phyloP scores from a whole-genome alignment of 495 filamentous ascomycete species.

The Articulospora tetracladia region DNA sequence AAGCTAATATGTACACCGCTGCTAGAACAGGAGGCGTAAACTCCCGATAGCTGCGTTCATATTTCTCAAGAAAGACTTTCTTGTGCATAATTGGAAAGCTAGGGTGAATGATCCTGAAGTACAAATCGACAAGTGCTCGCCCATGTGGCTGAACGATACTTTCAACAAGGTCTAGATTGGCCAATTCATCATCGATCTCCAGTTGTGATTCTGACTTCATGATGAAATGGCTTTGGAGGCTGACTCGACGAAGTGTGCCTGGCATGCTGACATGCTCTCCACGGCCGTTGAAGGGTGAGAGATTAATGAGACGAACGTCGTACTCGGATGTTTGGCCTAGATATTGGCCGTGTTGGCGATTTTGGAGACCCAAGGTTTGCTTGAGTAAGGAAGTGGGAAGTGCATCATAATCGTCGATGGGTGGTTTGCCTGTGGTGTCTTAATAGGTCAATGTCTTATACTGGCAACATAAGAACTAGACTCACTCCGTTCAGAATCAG shows the following conservation, averaged over 20 bases:
- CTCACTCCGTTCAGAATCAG: slow-evolving; percentile 10
- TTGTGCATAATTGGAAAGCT: slow-evolving; percentile 89
- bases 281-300: slow-evolving; percentile 64
- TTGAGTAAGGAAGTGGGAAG: slow-evolving; percentile 54
- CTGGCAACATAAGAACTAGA: background rate
- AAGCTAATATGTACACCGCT: slow-evolving; percentile 82
- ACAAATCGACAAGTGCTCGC: slow-evolving; percentile 74
- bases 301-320: slow-evolving; percentile 66
- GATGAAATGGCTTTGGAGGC: slow-evolving; percentile 77
- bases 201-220: slow-evolving; percentile 64
- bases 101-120: slow-evolving; percentile 84
- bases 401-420: slow-evolving; percentile 17
- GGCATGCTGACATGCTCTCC: slow-evolving; percentile 64
- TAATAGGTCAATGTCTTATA: background rate
- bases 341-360: slow-evolving; percentile 56
- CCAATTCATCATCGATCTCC: slow-evolving; percentile 52
- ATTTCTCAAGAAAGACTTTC: slow-evolving; percentile 80
- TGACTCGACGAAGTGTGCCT: slow-evolving; percentile 73
- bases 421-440: slow-evolving; percentile 37
- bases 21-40: slow-evolving; percentile 82
- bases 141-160: slow-evolving; percentile 78
- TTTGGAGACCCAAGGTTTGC: slow-evolving; percentile 60
- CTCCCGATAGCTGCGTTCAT: slow-evolving; percentile 66
- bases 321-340: slow-evolving; percentile 68
- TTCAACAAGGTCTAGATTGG: slow-evolving; percentile 76